Percentiles rank a stretch among this genome's conserved stretches.
These are phyloP conservation scores for Coniochaeta sp. DNA, from an alignment of 2,329 filamentous ascomycete genomes.

Conservation along the genomic window DNA sequence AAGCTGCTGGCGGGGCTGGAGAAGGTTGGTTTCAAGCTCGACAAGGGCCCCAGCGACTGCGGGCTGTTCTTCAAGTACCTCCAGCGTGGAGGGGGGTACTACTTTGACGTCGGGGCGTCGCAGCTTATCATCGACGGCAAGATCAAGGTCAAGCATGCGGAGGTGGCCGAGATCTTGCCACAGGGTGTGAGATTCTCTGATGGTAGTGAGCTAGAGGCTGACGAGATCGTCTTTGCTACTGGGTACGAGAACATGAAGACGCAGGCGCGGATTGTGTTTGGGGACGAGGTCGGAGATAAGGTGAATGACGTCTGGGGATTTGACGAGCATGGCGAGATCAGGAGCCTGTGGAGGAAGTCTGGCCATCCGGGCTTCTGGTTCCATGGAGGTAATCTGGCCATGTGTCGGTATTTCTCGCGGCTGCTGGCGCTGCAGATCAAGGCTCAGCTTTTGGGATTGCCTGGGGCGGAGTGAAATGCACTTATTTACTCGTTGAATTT, in stretches of 20 bases:
- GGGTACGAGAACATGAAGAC: conserved; percentile 64
- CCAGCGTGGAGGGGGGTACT: conserved; percentile 60
- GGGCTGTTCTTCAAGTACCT: conserved; percentile 58
- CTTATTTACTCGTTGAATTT: no score
- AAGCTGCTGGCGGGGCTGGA: conserved; percentile 34
- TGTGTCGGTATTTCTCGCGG: conserved; percentile 54
- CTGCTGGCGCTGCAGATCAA: conserved; percentile 46
- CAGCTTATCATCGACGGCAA: conserved; percentile 55
- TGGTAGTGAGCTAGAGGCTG: conserved; percentile 47
- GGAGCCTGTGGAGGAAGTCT: conserved; percentile 49
- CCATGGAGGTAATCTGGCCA: conserved; percentile 55
- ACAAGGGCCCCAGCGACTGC: conserved; percentile 46
- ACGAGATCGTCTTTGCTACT: conserved; percentile 57
- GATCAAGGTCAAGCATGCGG: conserved; percentile 54
- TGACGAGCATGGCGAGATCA: conserved; percentile 48
- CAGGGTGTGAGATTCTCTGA: conserved; percentile 41
- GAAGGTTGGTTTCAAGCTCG: conserved; percentile 53
- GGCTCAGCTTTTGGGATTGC: conserved; percentile 26
- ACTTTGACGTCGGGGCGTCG: conserved; percentile 60
- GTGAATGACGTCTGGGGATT: conserved; percentile 56
- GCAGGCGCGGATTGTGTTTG: conserved; percentile 53
- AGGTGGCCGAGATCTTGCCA: conserved; percentile 42
- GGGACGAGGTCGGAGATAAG: conserved; percentile 49
- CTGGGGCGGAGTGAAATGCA: not conserved
- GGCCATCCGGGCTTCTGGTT: conserved; percentile 61